Evolutionary conservation across 2,329 filamentous ascomycete genomes (phyloP).

Genomic region (Fusarium tricinctum): DNA sequence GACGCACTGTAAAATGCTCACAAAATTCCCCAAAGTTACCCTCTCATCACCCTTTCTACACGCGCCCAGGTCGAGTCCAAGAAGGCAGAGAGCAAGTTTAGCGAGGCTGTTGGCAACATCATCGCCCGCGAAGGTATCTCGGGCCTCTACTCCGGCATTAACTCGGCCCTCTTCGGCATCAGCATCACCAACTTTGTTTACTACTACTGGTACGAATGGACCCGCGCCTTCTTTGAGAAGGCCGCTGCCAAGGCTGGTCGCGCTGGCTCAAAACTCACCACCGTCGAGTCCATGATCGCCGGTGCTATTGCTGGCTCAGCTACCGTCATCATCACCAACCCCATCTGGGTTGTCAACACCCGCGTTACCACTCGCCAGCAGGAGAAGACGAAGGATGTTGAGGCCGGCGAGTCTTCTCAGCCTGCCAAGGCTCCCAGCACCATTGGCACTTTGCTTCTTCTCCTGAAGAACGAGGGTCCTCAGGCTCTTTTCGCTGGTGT

Average conservation of each 20-base stretch:
- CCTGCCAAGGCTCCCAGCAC: conserved; percentile 75
- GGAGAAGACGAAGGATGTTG: conserved; percentile 60
- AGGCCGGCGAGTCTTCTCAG: conserved; percentile 55
- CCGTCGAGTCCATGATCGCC: conserved; percentile 93
- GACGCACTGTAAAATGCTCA: conserved; percentile 30
- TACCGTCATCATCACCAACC: conserved; percentile 96
- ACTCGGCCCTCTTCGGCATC: conserved; percentile 96
- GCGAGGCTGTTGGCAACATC: conserved; percentile 86
- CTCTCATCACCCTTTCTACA: conserved; percentile 96
- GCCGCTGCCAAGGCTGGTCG: conserved; percentile 81
- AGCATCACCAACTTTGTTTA: conserved; percentile 99
- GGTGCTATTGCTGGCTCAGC: conserved; percentile 94
- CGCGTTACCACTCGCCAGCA: conserved; percentile 93
- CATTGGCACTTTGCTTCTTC: conserved; percentile 81
- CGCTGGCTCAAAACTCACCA: conserved; percentile 85
- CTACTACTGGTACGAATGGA: conserved; percentile 99
- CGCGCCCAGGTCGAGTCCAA: conserved; percentile 98
- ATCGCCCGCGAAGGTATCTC: conserved; percentile 90
- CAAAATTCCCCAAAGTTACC: conserved; percentile 73
- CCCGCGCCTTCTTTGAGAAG: conserved; percentile 85
- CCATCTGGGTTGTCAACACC: conserved; percentile 99
- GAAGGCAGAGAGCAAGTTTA: conserved; percentile 86
- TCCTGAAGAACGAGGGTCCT: conserved; percentile 87
- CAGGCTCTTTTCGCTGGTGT: conserved; percentile 91
- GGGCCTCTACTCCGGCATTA: conserved; percentile 92